Conservation (phyloP, 2,329 filamentous ascomycete genomes). For the Diaporthe caulivora region DNA sequence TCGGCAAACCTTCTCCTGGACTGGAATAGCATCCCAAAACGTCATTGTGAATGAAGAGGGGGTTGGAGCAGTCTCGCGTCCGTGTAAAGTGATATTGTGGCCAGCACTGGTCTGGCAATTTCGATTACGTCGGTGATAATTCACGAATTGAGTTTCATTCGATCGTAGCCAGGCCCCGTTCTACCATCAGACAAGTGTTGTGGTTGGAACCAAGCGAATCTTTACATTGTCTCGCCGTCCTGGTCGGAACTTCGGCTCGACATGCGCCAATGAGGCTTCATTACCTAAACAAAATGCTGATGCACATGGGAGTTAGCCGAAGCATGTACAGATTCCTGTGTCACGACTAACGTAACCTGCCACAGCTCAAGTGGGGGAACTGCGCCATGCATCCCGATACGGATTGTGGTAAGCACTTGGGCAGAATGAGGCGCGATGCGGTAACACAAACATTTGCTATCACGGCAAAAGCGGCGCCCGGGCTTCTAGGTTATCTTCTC, state of each 20-base stretch:
- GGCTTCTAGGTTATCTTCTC: slow-evolving; percentile 21
- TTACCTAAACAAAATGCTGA: slow-evolving; percentile 8
- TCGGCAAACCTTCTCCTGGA: slow-evolving; percentile 28
- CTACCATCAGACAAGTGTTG: background rate
- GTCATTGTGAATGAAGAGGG: background rate
- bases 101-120: background rate
- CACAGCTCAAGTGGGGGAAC: slow-evolving; percentile 18
- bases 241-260: slow-evolving; percentile 5
- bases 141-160: background rate
- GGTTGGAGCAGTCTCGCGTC: background rate
- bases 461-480: background rate
- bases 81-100: too few species aligned
- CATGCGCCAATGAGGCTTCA: background rate
- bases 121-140: background rate
- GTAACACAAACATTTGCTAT: background rate
- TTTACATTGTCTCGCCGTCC: background rate
- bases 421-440: background rate
- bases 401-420: background rate
- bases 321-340: background rate
- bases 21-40: background rate
- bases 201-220: background rate
- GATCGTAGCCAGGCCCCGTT: background rate
- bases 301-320: background rate
- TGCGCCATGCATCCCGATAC: background rate
- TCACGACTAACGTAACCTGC: background rate